These are phyloP conservation scores for Debaryomyces sp. DNA, from an alignment of 1,139 yeast genomes.

Conservation along the genomic window DNA sequence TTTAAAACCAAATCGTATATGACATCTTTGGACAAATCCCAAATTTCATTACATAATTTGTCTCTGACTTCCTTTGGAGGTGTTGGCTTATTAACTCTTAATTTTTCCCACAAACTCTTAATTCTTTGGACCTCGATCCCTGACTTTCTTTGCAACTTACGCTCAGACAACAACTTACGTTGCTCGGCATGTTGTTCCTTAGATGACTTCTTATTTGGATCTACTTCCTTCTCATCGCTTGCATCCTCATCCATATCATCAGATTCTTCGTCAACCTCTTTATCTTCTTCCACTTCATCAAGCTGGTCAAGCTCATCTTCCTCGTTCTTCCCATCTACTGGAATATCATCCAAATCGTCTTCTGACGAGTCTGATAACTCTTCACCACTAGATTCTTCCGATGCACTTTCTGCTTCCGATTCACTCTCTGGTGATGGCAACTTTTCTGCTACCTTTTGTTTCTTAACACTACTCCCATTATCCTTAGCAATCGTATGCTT, in stretches of 20 bases:
- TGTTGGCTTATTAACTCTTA: slow-evolving; percentile 84
- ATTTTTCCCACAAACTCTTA: slow-evolving; percentile 87
- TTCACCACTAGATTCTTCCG: slow-evolving; percentile 11
- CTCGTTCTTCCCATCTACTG: slow-evolving; percentile 14
- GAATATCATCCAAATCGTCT: slow-evolving; percentile 24
- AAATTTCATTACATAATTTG: slow-evolving; percentile 78
- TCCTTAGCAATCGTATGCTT: slow-evolving; percentile 34
- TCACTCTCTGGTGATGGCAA: slow-evolving; percentile 20
- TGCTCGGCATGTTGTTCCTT: slow-evolving; percentile 84
- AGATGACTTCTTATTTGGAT: slow-evolving; percentile 53
- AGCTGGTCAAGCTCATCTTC: slow-evolving; percentile 9
- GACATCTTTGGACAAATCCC: slow-evolving; percentile 78
- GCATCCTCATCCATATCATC: slow-evolving; percentile 23
- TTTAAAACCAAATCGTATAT: slow-evolving; percentile 85
- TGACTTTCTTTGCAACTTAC: slow-evolving; percentile 84
- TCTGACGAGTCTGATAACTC: slow-evolving; percentile 9
- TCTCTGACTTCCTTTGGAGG: slow-evolving; percentile 78
- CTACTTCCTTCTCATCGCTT: slow-evolving; percentile 24
- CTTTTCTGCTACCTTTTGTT: slow-evolving; percentile 25
- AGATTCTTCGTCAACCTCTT: slow-evolving; percentile 24
- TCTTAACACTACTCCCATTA: slow-evolving; percentile 24
- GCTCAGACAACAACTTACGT: slow-evolving; percentile 72
- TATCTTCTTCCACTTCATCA: slow-evolving; percentile 20
- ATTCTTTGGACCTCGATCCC: slow-evolving; percentile 86
- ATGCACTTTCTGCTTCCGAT: slow-evolving; percentile 12